These are phyloP conservation scores for Solanum chiquidenum DNA, from an alignment of 257 asterid genomes.

Conservation along the genomic window DNA sequence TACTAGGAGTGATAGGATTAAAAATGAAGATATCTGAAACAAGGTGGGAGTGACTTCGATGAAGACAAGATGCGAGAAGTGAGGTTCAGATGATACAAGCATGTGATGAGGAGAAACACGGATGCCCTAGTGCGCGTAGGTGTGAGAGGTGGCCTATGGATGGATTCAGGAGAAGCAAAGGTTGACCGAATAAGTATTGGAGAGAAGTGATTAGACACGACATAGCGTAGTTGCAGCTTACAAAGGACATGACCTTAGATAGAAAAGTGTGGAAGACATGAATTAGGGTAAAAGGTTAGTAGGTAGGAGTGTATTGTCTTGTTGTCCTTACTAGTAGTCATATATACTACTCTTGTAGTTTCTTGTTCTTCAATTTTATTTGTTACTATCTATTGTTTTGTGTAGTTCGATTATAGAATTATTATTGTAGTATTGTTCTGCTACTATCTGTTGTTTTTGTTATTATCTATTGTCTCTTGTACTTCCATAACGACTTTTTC, in stretches of 20 bases:
- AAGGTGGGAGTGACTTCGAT: too few species aligned
- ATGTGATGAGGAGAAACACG: not conserved
- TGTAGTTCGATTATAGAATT: not conserved
- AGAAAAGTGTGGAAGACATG: not conserved
- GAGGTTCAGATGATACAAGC: not conserved
- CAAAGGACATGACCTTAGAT: not conserved
- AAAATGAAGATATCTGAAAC: too few species aligned
- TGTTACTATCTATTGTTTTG: too few species aligned
- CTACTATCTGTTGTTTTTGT: too few species aligned
- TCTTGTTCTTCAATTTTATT: not conserved
- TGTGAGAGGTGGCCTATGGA: not conserved
- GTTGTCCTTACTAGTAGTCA: not conserved
- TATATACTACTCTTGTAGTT: not conserved
- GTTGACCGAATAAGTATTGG: not conserved
- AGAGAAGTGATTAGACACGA: not conserved
- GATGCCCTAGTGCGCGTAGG: not conserved
- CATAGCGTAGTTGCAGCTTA: not conserved
- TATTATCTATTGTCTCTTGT: not conserved
- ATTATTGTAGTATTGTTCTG: not conserved
- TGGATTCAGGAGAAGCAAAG: not conserved
- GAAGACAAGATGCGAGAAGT: not conserved
- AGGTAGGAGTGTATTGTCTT: not conserved
- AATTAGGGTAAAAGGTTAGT: not conserved
- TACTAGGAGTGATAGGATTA: too few species aligned
- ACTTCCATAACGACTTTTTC: not conserved